These are phyloP conservation scores for Phyllosticta capitalensis DNA, from an alignment of 2,329 filamentous ascomycete genomes.

Conservation along the genomic window DNA sequence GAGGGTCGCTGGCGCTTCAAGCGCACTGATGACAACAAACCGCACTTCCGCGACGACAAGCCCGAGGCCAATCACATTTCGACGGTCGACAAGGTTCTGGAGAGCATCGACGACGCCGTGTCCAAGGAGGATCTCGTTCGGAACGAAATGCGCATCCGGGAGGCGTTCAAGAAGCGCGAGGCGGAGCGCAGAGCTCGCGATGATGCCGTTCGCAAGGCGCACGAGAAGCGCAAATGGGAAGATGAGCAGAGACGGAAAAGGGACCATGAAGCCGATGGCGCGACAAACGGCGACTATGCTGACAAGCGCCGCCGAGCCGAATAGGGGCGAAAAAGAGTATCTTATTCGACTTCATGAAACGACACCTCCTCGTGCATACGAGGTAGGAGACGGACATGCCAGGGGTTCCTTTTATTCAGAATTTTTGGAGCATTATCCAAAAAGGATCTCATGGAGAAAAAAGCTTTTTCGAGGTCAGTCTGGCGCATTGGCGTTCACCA, in stretches of 20 bases:
- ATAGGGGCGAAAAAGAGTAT: background rate
- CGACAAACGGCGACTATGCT: conserved; percentile 1
- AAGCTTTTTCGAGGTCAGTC: background rate
- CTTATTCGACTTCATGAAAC: background rate
- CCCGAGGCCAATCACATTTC: conserved; percentile 78
- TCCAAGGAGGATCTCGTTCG: conserved; percentile 70
- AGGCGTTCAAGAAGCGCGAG: conserved; percentile 63
- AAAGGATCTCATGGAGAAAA: background rate
- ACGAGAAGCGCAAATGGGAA: conserved; percentile 12
- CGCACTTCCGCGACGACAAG: conserved; percentile 90
- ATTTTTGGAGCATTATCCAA: background rate
- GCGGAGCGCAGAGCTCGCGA: conserved; percentile 23
- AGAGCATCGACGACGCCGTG: conserved; percentile 81
- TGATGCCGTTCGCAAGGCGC: conserved; percentile 6
- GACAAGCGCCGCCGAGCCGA: conserved; percentile 7
- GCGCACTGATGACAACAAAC: conserved; percentile 38
- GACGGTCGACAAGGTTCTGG: conserved; percentile 76
- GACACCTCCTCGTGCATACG: too few relatives aligned
- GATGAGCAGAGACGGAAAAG: conserved; percentile 15
- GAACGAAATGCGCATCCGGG: conserved; percentile 60
- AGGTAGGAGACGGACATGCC: too few relatives aligned
- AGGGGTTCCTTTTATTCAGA: background rate
- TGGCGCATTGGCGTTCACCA: background rate
- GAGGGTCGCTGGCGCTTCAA: conserved; percentile 68
- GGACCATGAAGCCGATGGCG: background rate